phyloP scores from a whole-genome alignment of 1,284 basidiomycete genomes.

The Tetrapyrgos nigripes region DNA sequence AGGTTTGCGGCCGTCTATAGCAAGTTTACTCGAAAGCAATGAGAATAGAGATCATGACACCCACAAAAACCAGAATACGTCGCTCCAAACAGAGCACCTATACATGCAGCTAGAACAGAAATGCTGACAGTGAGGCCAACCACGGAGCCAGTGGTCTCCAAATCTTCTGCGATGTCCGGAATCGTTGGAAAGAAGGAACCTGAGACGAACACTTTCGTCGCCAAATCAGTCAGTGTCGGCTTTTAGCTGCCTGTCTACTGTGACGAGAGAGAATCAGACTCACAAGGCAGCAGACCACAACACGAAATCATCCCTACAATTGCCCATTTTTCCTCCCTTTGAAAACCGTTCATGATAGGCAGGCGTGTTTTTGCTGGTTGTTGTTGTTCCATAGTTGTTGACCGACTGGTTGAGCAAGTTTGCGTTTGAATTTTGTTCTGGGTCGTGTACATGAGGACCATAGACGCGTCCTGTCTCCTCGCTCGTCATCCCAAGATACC shows the following conservation, averaged over 20 bases:
- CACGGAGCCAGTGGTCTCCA: slow-evolving; percentile 58
- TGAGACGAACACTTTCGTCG: slow-evolving; percentile 63
- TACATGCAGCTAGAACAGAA: slow-evolving; percentile 48
- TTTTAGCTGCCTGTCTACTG: too few relatives aligned
- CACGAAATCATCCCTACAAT: slow-evolving; percentile 12
- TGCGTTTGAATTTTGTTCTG: neutral
- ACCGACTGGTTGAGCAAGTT: neutral
- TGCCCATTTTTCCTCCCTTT: neutral
- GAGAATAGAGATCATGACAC: slow-evolving; percentile 17
- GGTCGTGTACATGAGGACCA: neutral
- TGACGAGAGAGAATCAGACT: neutral
- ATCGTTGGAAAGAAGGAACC: slow-evolving; percentile 76
- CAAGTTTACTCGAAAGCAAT: neutral
- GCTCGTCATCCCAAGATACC: too few relatives aligned
- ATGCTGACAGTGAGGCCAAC: slow-evolving; percentile 54
- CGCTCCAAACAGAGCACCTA: slow-evolving; percentile 58
- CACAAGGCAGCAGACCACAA: slow-evolving; percentile 15
- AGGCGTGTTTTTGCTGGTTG: neutral
- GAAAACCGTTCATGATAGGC: slow-evolving; percentile 9
- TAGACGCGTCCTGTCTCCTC: neutral
- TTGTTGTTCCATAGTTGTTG: neutral
- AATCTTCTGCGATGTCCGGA: slow-evolving; percentile 66
- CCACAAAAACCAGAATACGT: slow-evolving; percentile 60
- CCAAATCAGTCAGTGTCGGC: neutral
- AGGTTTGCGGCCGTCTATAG: slow-evolving; percentile 65